phyloP scores from a whole-genome alignment of 306 rosid genomes.

The Trifolium dubium region DNA sequence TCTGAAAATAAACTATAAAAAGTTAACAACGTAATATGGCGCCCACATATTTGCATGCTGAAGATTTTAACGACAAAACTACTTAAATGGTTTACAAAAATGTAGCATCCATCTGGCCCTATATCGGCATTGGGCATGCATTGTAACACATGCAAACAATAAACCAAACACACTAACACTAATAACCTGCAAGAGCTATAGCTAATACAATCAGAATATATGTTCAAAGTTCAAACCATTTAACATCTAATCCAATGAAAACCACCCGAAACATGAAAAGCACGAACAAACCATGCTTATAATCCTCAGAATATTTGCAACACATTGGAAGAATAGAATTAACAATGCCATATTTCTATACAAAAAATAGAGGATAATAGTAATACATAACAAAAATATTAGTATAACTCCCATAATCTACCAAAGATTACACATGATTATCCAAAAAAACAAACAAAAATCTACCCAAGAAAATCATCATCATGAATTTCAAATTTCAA shows the following conservation, averaged over 20 bases:
- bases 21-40: constrained; percentile 4
- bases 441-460: neutral
- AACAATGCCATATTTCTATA: neutral
- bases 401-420: constrained; percentile 9
- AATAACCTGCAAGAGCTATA: constrained; percentile 25
- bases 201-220: constrained; percentile 5
- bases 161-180: neutral
- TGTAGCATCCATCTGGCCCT: neutral
- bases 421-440: neutral
- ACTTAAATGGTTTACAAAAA: neutral
- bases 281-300: neutral
- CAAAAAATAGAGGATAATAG: neutral
- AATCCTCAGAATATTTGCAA: neutral
- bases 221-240: constrained; percentile 22
- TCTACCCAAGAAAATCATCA: neutral
- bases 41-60: neutral
- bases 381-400: neutral
- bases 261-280: neutral
- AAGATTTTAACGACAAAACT: constrained; percentile 4
- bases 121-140: neutral
- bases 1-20: constrained; percentile 19
- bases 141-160: neutral
- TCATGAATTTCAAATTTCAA: constrained; percentile 15
- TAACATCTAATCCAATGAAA: constrained; percentile 15
- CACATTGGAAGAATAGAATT: neutral